These are phyloP conservation scores for Pisolithus orientalis DNA, from an alignment of 768 basidiomycete species.

Conservation along the genomic window DNA sequence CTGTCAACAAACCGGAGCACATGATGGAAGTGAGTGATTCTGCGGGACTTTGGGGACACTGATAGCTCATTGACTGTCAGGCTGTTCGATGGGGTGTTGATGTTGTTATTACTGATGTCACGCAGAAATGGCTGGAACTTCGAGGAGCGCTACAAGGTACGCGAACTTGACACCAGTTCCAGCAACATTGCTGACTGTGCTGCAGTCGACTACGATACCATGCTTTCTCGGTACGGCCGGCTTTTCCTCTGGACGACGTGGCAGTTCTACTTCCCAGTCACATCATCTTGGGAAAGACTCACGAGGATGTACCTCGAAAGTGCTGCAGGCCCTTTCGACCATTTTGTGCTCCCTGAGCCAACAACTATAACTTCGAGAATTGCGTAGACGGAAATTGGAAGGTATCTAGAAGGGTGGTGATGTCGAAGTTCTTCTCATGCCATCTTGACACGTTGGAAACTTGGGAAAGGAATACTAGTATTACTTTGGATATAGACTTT, in stretches of 20 bases:
- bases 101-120: constrained; percentile 74
- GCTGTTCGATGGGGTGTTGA: constrained; percentile 75
- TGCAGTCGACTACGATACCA: constrained; percentile 63
- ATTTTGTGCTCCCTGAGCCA: constrained; percentile 21
- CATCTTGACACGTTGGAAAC: too few species aligned
- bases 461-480: too few species aligned
- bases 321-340: constrained; percentile 50
- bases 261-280: constrained; percentile 51
- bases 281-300: constrained; percentile 22
- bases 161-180: constrained; percentile 7
- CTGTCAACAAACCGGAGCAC: constrained; percentile 82
- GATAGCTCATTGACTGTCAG: constrained; percentile 27
- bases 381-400: constrained; percentile 5
- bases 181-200: background rate
- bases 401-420: too few species aligned
- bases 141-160: constrained; percentile 52
- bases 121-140: constrained; percentile 60
- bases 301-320: constrained; percentile 38
- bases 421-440: too few species aligned
- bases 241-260: constrained; percentile 70
- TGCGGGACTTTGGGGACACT: background rate
- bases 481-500: too few species aligned
- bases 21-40: constrained; percentile 74
- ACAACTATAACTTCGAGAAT: constrained; percentile 12
- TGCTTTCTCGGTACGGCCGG: constrained; percentile 54